Conservation (phyloP, 1,284 basidiomycete species). For the Fomes fomentarius region DNA sequence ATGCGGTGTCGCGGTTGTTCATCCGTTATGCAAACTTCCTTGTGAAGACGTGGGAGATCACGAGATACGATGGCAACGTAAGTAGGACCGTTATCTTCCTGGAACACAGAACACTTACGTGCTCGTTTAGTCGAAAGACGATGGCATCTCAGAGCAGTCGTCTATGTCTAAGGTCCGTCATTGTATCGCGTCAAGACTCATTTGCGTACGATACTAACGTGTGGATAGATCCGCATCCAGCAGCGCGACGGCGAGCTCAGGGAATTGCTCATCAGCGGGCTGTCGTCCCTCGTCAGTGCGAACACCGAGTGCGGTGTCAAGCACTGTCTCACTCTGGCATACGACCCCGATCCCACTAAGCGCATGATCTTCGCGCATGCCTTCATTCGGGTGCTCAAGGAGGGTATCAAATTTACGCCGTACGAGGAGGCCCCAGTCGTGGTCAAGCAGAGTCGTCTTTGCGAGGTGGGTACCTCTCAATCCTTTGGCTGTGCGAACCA, state of each 20-base stretch:
- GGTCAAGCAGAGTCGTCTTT: constrained; percentile 59
- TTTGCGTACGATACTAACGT: neutral
- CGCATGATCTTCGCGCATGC: constrained; percentile 86
- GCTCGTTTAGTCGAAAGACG: constrained; percentile 47
- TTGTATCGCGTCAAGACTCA: neutral
- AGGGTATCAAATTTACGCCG: constrained; percentile 75
- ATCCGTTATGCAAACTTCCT: constrained; percentile 75
- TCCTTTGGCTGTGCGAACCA: neutral
- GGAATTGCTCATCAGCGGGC: constrained; percentile 75
- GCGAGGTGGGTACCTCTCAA: constrained; percentile 55
- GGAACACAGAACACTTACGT: too few relatives aligned
- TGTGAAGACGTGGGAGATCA: constrained; percentile 60
- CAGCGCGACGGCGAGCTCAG: constrained; percentile 65
- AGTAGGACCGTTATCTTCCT: neutral
- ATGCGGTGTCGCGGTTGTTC: constrained; percentile 78
- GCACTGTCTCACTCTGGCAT: constrained; percentile 83
- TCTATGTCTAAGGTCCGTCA: constrained; percentile 51
- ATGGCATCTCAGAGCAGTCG: constrained; percentile 56
- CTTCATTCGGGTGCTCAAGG: constrained; percentile 84
- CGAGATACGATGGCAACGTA: constrained; percentile 50
- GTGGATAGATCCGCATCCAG: constrained; percentile 39
- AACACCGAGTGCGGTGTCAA: constrained; percentile 92
- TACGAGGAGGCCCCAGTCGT: constrained; percentile 56
- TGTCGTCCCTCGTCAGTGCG: constrained; percentile 81
- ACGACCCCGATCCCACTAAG: constrained; percentile 74